Evolutionary conservation across 805 yeast species (phyloP).

Genomic region (Priceomyces fermenticarens): DNA sequence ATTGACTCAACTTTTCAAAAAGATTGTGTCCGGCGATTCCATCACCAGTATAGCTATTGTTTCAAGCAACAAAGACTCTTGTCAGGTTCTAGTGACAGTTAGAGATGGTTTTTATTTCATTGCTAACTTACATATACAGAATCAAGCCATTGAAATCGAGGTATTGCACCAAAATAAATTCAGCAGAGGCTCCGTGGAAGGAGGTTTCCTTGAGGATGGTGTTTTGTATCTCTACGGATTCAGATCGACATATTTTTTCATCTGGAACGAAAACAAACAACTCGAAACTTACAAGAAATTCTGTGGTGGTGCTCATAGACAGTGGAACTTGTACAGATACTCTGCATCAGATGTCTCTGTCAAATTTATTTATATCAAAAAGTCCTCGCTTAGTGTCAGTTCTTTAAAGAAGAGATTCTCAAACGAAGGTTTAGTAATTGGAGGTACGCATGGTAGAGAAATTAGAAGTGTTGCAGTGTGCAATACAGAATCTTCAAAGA

Average conservation of each 20-base stretch:
- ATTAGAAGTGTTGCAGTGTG: slow-evolving; percentile 70
- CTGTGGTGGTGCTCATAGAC: slow-evolving; percentile 92
- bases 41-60: slow-evolving; percentile 52
- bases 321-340: slow-evolving; percentile 56
- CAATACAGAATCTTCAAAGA: slow-evolving; percentile 22
- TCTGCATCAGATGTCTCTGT: slow-evolving; percentile 19
- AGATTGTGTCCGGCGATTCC: slow-evolving; percentile 63
- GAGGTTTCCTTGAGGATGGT: slow-evolving; percentile 45
- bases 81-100: slow-evolving; percentile 47
- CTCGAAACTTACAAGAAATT: slow-evolving; percentile 63
- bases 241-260: slow-evolving; percentile 69
- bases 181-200: slow-evolving; percentile 79
- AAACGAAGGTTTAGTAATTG: slow-evolving; percentile 28
- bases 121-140: slow-evolving; percentile 13
- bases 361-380: slow-evolving; percentile 57
- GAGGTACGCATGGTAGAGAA: slow-evolving; percentile 91
- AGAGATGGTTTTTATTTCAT: slow-evolving; percentile 66
- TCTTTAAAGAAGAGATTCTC: slow-evolving; percentile 16
- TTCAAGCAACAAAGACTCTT: slow-evolving; percentile 14
- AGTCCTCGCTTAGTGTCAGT: slow-evolving; percentile 43
- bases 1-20: slow-evolving; percentile 38
- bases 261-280: slow-evolving; percentile 80
- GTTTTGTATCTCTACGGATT: slow-evolving; percentile 72
- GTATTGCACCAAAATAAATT: slow-evolving; percentile 58
- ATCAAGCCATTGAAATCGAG: slow-evolving; percentile 10